Percentiles rank a stretch among this genome's conserved stretches.
Evolutionary conservation across 306 rosid genomes (phyloP).

Genomic region (Heteromeles arbutifolia): DNA sequence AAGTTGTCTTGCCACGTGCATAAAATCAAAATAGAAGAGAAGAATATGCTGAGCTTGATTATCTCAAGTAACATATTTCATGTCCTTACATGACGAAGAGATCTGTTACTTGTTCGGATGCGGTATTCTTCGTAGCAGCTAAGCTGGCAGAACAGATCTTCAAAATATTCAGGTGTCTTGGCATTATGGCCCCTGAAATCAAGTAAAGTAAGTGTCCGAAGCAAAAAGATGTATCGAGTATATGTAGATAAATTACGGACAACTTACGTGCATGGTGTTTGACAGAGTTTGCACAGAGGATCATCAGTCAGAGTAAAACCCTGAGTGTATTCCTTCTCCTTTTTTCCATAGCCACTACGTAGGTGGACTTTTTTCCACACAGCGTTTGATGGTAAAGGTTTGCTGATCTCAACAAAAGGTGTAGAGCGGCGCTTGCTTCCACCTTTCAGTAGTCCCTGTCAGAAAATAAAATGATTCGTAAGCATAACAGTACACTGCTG

Average conservation of each 20-base stretch:
- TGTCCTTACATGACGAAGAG: slow-evolving; percentile 69
- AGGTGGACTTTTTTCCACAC: slow-evolving; percentile 68
- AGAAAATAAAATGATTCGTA: neutral
- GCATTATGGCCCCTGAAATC: slow-evolving; percentile 71
- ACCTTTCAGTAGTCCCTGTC: slow-evolving; percentile 78
- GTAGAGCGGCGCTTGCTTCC: slow-evolving; percentile 80
- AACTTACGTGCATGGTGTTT: slow-evolving; percentile 73
- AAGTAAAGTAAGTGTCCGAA: slow-evolving; percentile 19
- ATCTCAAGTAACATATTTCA: slow-evolving; percentile 3
- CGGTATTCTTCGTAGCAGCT: slow-evolving; percentile 84
- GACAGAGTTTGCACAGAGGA: slow-evolving; percentile 96
- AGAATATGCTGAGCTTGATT: neutral
- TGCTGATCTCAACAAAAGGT: slow-evolving; percentile 68
- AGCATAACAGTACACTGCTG: neutral
- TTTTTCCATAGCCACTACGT: slow-evolving; percentile 59
- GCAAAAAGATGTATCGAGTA: slow-evolving; percentile 4
- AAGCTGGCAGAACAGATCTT: slow-evolving; percentile 91
- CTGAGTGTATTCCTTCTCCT: slow-evolving; percentile 82
- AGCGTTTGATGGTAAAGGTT: slow-evolving; percentile 76
- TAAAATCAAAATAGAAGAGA: slow-evolving; percentile 6
- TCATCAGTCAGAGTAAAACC: slow-evolving; percentile 67
- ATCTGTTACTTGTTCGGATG: slow-evolving; percentile 72
- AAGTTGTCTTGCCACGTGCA: slow-evolving; percentile 5
- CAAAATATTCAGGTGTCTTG: slow-evolving; percentile 74
- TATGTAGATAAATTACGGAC: neutral